Evolutionary conservation across 192 early-diverging fungal species (phyloP).

Genomic region (Coemansia sp.): DNA sequence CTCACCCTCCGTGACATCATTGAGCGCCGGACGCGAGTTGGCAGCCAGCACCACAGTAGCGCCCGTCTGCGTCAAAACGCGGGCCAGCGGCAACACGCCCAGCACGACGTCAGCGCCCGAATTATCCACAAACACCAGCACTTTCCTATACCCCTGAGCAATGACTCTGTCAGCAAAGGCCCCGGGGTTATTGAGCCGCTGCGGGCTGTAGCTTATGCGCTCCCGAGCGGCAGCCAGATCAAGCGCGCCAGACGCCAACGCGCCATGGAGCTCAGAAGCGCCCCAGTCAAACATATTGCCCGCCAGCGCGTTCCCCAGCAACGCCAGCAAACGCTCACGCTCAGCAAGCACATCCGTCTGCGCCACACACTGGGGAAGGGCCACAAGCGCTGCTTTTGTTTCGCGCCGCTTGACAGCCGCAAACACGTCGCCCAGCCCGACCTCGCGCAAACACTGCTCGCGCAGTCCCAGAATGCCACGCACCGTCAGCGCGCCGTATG

Average conservation of each 20-base stretch:
- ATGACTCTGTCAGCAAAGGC: slow-evolving; percentile 51
- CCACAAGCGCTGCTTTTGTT: slow-evolving; percentile 63
- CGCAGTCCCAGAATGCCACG: slow-evolving; percentile 73
- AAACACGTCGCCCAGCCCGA: slow-evolving; percentile 82
- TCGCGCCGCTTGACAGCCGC: slow-evolving; percentile 68
- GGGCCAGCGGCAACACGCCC: slow-evolving; percentile 77
- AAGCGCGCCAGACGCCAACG: slow-evolving; percentile 62
- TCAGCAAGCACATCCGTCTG: slow-evolving; percentile 54
- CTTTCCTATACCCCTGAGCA: slow-evolving; percentile 54
- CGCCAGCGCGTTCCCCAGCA: slow-evolving; percentile 69
- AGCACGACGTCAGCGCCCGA: slow-evolving; percentile 79
- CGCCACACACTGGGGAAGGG: slow-evolving; percentile 54
- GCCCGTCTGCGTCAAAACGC: slow-evolving; percentile 56
- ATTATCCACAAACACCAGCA: slow-evolving; percentile 84
- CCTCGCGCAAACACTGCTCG: slow-evolving; percentile 82
- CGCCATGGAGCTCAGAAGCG: slow-evolving; percentile 60
- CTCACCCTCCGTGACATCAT: slow-evolving; percentile 77
- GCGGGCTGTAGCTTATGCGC: slow-evolving; percentile 40
- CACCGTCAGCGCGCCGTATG: slow-evolving; percentile 75
- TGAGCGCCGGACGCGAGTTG: slow-evolving; percentile 76
- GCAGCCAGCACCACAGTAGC: slow-evolving; percentile 71
- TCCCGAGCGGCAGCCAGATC: slow-evolving; percentile 60
- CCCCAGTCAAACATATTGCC: slow-evolving; percentile 93
- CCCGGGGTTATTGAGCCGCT: slow-evolving; percentile 54
- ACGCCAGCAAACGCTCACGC: slow-evolving; percentile 46